These are phyloP conservation scores for Talaromyces sp. DNA, from an alignment of 2,329 filamentous ascomycete species.

Conservation along the genomic window DNA sequence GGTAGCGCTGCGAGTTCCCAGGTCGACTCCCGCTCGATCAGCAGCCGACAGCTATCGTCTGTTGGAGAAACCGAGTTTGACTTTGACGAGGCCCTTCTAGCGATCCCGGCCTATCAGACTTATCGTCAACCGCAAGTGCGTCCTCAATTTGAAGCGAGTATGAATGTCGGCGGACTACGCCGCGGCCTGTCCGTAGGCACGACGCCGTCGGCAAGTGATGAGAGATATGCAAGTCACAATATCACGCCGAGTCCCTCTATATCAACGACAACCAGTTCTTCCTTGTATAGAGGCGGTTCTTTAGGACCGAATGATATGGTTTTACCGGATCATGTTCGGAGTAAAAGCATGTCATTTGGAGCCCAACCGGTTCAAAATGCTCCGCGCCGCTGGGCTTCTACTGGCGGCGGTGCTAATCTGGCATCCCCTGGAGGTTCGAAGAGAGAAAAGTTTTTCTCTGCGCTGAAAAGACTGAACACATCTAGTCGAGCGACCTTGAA, in stretches of 20 bases:
- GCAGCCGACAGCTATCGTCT: constrained; percentile 19
- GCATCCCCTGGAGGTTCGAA: constrained; percentile 15
- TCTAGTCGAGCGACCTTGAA: constrained; percentile 13
- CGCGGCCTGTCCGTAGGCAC: constrained; percentile 14
- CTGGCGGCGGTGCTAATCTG: constrained; percentile 2
- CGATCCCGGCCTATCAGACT: constrained; percentile 21
- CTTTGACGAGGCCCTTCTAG: constrained; percentile 25
- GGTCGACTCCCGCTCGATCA: constrained; percentile 20
- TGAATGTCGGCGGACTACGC: constrained; percentile 3
- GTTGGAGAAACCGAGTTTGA: constrained; percentile 27
- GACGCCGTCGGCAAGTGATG: constrained; percentile 18
- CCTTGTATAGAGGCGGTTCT: constrained; percentile 9
- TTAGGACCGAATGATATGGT: constrained; percentile 14
- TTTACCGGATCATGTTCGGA: constrained; percentile 14
- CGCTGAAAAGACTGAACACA: constrained; percentile 14
- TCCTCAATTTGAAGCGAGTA: not conserved
- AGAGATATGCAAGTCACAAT: constrained; percentile 23
- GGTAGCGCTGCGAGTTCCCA: constrained; percentile 22
- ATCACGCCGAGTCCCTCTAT: constrained; percentile 13
- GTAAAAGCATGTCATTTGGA: constrained; percentile 16
- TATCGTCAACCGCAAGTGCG: constrained; percentile 18
- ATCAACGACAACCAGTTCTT: constrained; percentile 4
- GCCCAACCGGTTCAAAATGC: constrained; percentile 7
- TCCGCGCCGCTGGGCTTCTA: constrained; percentile 18
- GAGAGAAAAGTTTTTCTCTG: constrained; percentile 17